Evolutionary conservation across 2,329 filamentous ascomycete species (phyloP).

Genomic region (Lachnellula occidentalis): DNA sequence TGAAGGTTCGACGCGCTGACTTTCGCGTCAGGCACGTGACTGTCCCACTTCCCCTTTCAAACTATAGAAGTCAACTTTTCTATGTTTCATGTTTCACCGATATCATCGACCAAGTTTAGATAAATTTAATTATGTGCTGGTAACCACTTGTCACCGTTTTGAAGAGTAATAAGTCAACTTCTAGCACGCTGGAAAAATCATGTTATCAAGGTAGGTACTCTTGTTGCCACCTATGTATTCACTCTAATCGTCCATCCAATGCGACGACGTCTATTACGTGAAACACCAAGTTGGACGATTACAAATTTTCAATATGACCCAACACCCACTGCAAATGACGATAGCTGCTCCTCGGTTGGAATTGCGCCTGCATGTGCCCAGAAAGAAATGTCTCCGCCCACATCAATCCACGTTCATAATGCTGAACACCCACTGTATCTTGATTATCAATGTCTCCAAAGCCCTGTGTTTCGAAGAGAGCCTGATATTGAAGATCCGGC

Average conservation of each 20-base stretch:
- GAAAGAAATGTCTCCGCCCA: constrained; percentile 33
- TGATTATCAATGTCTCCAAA: constrained; percentile 49
- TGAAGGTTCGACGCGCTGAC: neutral
- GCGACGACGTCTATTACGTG: too few relatives aligned
- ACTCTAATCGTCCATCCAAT: too few relatives aligned
- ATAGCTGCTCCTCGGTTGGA: constrained; percentile 31
- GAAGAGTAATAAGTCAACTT: too few relatives aligned
- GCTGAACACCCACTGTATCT: constrained; percentile 30
- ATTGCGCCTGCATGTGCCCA: constrained; percentile 35
- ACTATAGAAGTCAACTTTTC: too few relatives aligned
- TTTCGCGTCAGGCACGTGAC: neutral
- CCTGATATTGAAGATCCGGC: constrained; percentile 19
- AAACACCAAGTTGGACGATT: neutral
- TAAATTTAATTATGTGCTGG: too few relatives aligned
- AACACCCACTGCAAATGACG: constrained; percentile 34
- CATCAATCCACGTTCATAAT: constrained; percentile 35
- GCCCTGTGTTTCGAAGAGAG: constrained; percentile 11
- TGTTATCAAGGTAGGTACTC: too few relatives aligned
- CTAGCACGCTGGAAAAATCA: too few relatives aligned
- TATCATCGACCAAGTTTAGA: too few relatives aligned
- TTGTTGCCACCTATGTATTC: too few relatives aligned
- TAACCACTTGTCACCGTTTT: too few relatives aligned
- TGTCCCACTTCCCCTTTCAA: neutral
- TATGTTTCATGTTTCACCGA: too few relatives aligned
- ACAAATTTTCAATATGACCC: constrained; percentile 28